Evolutionary conservation across 495 filamentous ascomycete species (phyloP).

Genomic region (Neurospora terricola): DNA sequence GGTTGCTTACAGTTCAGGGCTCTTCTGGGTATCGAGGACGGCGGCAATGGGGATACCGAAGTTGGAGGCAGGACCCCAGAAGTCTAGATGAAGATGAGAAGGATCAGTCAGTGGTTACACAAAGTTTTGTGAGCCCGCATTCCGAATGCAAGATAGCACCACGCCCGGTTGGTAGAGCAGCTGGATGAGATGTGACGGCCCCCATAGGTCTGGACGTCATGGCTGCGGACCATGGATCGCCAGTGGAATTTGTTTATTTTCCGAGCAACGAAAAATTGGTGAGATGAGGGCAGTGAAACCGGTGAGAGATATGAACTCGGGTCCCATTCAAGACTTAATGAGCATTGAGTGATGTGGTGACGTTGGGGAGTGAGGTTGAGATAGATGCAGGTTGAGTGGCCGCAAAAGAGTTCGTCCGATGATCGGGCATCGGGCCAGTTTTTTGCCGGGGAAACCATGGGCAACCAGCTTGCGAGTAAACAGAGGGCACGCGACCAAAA

Average conservation of each 20-base stretch:
- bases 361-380: background rate
- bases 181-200: background rate
- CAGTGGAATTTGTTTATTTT: background rate
- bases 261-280: background rate
- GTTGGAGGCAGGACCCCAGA: slow-evolving; percentile 93
- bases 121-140: background rate
- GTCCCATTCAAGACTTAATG: background rate
- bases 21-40: slow-evolving; percentile 83
- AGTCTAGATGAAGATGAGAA: slow-evolving; percentile 49
- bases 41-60: slow-evolving; percentile 92
- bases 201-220: background rate
- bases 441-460: background rate
- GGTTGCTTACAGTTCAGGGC: slow-evolving; percentile 65
- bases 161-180: background rate
- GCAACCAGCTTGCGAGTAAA: background rate
- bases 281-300: background rate
- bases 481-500: background rate
- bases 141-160: background rate
- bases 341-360: background rate
- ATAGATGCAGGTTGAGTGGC: background rate
- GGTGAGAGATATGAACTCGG: background rate
- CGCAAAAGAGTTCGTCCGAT: background rate
- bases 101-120: background rate
- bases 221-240: background rate
- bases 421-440: background rate